A percentile compares a stretch with the other conserved stretches of the same genome.
Evolutionary conservation across 179 eudicot genomes (phyloP).

Genomic region (Kewa caespitosa): DNA sequence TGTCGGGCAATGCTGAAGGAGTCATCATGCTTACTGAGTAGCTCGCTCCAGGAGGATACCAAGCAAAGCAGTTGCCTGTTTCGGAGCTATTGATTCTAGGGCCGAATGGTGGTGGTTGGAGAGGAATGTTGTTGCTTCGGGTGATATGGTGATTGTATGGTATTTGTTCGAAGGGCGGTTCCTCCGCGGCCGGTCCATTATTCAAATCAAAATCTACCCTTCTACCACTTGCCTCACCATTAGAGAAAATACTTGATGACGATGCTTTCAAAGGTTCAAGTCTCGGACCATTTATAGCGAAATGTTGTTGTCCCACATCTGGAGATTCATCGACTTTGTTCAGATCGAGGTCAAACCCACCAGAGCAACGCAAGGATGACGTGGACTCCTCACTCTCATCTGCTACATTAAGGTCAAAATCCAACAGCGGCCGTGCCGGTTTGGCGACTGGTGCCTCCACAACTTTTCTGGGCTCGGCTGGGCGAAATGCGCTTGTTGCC

Average conservation of each 20-base stretch:
- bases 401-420: slow-evolving; percentile 64
- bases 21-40: slow-evolving; percentile 37
- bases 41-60: slow-evolving; percentile 35
- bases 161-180: slow-evolving; percentile 32
- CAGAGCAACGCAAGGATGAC: slow-evolving; percentile 28
- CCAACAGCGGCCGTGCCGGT: slow-evolving; percentile 42
- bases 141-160: slow-evolving; percentile 31
- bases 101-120: slow-evolving; percentile 30
- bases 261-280: slow-evolving; percentile 24
- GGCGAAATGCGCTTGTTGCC: slow-evolving; percentile 74
- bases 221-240: slow-evolving; percentile 22
- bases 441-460: slow-evolving; percentile 27
- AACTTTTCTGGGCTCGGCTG: slow-evolving; percentile 53
- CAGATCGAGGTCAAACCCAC: slow-evolving; percentile 46
- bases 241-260: slow-evolving; percentile 23
- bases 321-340: slow-evolving; percentile 42
- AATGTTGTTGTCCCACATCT: slow-evolving; percentile 28
- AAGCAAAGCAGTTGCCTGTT: slow-evolving; percentile 27
- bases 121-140: slow-evolving; percentile 29
- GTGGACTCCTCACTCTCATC: slow-evolving; percentile 43
- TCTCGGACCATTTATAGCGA: slow-evolving; percentile 24
- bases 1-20: slow-evolving; percentile 34
- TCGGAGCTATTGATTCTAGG: slow-evolving; percentile 26
- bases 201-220: slow-evolving; percentile 51
- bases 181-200: slow-evolving; percentile 43